Evolutionary conservation across 2,329 filamentous ascomycete genomes (phyloP), one percentile per base, ranked within the genome.

Genomic region (Chalaropsis thielavioides): DNA sequence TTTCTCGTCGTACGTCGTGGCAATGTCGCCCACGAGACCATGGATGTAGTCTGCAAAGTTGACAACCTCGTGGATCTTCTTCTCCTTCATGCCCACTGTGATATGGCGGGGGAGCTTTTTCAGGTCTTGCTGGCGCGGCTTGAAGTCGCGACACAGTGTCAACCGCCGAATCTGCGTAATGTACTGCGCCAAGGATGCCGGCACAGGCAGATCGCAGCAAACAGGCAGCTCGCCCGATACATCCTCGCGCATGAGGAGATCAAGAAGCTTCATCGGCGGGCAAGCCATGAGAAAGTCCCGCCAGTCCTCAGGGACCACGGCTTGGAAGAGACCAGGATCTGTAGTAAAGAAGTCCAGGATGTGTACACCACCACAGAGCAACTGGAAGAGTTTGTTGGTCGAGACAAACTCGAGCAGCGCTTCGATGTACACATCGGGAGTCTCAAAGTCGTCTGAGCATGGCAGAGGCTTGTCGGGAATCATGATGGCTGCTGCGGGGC

Each of bases 311-410:
- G 91, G 89, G 1, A 99, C 75, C 1, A 92, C 81, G 0, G 82
- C 80, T 63, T 87, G 83, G 73, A 96, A 99, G 0, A 96, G 80
- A 68, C 90, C 88, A 4, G 90, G 89, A 60, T 90, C 83, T 51
- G 84, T 83, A 1, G 91, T 96, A 76, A 96, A 90, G 75, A 99
- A 97, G 74, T 99, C 94, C 65, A 97, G 81, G 68, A 99, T 92
- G 72, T 99, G 94, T 0, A 97, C 89, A n/a, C 92, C 92, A 64
- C 94, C 94, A 72, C 91, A 96, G n/a, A 99, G 80, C 31, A 89
- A 90, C 69, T 90, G 88, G 70, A 96, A 91, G 1, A 90, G 79
- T 64, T 86, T 82, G 58, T 88, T 89, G 1, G 84, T 85, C 5
- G 85, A 85, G 1, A 86, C 83, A 71, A 97, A 96, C 22, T 83